phyloP scores from a whole-genome alignment of 345 rosid species.

The Salix brachista region DNA sequence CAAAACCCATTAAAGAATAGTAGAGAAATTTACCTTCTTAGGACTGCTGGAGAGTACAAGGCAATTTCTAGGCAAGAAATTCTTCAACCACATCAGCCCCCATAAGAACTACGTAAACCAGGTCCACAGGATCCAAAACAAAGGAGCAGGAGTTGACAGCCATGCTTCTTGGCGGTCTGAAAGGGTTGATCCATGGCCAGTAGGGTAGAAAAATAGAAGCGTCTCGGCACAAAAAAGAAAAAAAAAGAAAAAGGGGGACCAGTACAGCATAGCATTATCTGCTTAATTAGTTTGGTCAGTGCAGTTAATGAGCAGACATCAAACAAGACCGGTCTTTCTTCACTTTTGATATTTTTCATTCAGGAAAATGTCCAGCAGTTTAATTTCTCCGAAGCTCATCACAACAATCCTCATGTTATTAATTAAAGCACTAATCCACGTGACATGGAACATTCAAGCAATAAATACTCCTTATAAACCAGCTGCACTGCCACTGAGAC shows the following conservation, averaged over 20 bases:
- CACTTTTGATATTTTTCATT: not conserved
- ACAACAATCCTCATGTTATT: not conserved
- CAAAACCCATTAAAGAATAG: not conserved
- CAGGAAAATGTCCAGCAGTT: not conserved
- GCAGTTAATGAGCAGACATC: not conserved
- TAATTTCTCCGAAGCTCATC: not conserved
- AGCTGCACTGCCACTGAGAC: not conserved
- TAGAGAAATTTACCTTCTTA: not conserved
- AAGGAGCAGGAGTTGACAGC: not conserved
- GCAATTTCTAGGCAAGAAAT: conserved; percentile 10
- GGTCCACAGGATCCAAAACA: not conserved
- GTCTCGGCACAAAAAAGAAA: not conserved
- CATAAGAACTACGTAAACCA: not conserved
- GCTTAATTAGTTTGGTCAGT: not conserved
- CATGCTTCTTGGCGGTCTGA: not conserved
- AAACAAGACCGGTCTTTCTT: not conserved
- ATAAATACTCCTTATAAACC: not conserved
- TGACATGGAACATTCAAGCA: not conserved
- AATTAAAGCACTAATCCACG: not conserved
- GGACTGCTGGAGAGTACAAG: not conserved
- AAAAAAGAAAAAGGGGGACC: too few species aligned
- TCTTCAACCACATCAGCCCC: not conserved
- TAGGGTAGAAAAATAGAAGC: not conserved
- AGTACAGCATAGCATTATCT: not conserved
- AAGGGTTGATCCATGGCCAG: not conserved